These are phyloP conservation scores for Pichia gijzeniarum DNA, from an alignment of 805 yeast species.

Conservation along the genomic window DNA sequence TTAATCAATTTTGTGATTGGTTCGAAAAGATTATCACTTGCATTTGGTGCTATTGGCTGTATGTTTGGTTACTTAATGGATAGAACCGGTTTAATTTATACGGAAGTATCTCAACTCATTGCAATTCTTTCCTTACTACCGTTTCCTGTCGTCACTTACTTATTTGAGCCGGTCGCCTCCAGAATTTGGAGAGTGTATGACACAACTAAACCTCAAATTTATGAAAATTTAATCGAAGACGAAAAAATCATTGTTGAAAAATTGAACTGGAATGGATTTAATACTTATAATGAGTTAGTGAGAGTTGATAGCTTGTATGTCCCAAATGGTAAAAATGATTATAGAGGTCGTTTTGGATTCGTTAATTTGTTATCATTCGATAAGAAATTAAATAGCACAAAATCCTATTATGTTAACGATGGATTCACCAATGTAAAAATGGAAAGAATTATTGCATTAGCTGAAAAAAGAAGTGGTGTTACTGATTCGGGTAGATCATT, in stretches of 20 bases:
- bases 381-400: conserved; percentile 29
- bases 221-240: conserved; percentile 51
- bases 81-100: conserved; percentile 48
- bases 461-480: conserved; percentile 59
- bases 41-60: conserved; percentile 53
- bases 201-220: conserved; percentile 54
- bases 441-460: conserved; percentile 84
- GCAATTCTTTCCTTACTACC: conserved; percentile 44
- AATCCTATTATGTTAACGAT: conserved; percentile 55
- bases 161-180: conserved; percentile 62
- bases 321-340: conserved; percentile 21
- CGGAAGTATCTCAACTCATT: conserved; percentile 37
- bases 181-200: conserved; percentile 67
- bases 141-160: conserved; percentile 49
- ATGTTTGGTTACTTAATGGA: conserved; percentile 56
- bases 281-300: conserved; percentile 56
- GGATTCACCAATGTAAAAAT: conserved; percentile 75
- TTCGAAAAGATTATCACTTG: conserved; percentile 54
- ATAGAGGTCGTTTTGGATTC: conserved; percentile 40
- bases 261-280: conserved; percentile 59
- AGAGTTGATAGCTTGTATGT: conserved; percentile 42
- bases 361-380: conserved; percentile 41
- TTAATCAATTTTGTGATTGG: conserved; percentile 54
- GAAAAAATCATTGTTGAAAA: conserved; percentile 66
- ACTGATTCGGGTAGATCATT: conserved; percentile 56